phyloP scores from a whole-genome alignment of 108 stramenopile species.

The Skeletonema tropicum region DNA sequence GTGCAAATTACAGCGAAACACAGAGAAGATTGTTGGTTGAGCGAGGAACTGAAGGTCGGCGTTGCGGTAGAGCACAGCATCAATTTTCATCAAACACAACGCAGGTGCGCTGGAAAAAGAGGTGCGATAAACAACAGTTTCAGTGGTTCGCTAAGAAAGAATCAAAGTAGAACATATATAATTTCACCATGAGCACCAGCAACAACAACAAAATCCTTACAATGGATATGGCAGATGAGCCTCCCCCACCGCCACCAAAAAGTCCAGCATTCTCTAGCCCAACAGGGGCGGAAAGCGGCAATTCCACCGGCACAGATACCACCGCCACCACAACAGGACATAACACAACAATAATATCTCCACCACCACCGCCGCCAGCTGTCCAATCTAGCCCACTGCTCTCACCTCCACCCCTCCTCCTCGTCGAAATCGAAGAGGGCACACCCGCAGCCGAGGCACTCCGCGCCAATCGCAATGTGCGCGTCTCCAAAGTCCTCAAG shows the following conservation, averaged over 20 bases:
- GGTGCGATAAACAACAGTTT: too few relatives aligned
- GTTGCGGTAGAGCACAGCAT: not conserved
- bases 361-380: not conserved
- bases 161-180: not conserved
- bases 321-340: not conserved
- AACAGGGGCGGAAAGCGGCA: not conserved
- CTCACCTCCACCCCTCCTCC: conserved; percentile 21
- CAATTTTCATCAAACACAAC: too few relatives aligned
- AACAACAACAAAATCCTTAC: not conserved
- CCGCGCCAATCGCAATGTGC: conserved; percentile 71
- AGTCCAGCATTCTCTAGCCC: not conserved
- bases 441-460: conserved; percentile 85
- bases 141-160: not conserved
- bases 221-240: not conserved
- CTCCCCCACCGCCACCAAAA: conserved; percentile 17
- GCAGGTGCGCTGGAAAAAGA: not conserved
- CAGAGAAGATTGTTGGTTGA: not conserved
- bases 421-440: conserved; percentile 68
- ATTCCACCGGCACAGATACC: not conserved
- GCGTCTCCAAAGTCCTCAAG: conserved; percentile 71
- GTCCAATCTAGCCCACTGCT: not conserved
- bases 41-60: not conserved
- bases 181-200: not conserved
- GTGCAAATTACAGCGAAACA: too few relatives aligned
- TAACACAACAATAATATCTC: not conserved